Evolutionary conservation across 2,329 filamentous ascomycete genomes (phyloP).

Genomic region (Fusarium sambucinum): DNA sequence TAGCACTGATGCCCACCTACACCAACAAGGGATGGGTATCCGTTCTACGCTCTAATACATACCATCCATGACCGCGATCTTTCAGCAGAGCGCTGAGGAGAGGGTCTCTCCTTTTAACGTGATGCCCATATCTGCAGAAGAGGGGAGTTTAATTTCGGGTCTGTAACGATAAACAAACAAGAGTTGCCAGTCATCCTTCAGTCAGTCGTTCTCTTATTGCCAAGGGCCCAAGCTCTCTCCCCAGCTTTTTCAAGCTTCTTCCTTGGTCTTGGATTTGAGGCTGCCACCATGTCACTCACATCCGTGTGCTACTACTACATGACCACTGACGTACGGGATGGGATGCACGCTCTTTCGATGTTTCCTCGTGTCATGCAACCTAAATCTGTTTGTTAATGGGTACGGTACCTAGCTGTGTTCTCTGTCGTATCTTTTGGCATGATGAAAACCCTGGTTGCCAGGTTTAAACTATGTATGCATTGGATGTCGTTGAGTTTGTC

Average conservation of each 20-base stretch:
- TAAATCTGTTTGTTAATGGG: conserved; percentile 3
- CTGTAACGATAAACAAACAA: conserved; percentile 13
- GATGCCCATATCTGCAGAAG: conserved; percentile 2
- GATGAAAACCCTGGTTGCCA: neutral
- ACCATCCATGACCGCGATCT: conserved; percentile 29
- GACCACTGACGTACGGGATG: conserved; percentile 32
- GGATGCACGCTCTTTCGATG: conserved; percentile 33
- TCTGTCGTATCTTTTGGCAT: neutral
- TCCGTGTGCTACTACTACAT: conserved; percentile 22
- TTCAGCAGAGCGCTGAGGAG: conserved; percentile 16
- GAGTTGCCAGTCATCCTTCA: conserved; percentile 11
- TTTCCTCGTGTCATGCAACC: conserved; percentile 21
- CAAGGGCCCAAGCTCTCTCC: conserved; percentile 30
- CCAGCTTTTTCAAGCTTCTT: conserved; percentile 38
- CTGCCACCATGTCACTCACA: conserved; percentile 29
- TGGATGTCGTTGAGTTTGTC: neutral
- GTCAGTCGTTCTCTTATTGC: neutral
- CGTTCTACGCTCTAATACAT: conserved; percentile 12
- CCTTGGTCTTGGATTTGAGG: conserved; percentile 19
- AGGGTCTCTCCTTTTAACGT: conserved; percentile 19
- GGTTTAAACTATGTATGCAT: neutral
- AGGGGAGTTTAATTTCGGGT: conserved; percentile 26
- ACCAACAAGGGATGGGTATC: conserved; percentile 28
- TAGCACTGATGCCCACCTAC: conserved; percentile 14
- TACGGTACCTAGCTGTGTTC: neutral